These are phyloP conservation scores for Rhinocladiella similis DNA, from an alignment of 2,329 filamentous ascomycete species.

Conservation along the genomic window DNA sequence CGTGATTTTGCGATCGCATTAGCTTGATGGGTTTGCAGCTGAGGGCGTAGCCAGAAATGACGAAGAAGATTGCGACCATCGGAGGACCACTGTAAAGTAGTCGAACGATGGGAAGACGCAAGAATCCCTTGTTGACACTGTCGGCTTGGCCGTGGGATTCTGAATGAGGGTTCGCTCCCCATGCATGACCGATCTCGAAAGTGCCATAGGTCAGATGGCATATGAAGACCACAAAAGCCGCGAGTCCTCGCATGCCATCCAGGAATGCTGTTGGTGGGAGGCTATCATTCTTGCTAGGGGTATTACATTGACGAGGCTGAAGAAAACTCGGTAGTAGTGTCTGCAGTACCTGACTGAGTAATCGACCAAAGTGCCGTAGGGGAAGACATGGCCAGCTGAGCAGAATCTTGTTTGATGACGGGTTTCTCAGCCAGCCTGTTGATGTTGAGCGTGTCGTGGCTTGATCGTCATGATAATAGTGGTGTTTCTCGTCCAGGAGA, in stretches of 20 bases:
- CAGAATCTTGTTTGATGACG: neutral
- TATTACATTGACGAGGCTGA: constrained; percentile 10
- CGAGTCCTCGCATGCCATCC: constrained; percentile 46
- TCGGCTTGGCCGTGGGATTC: constrained; percentile 1
- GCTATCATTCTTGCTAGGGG: constrained; percentile 2
- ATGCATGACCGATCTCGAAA: constrained; percentile 24
- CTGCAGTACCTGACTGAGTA: constrained; percentile 4
- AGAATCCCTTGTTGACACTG: constrained; percentile 9
- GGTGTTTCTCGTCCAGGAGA: constrained; percentile 14
- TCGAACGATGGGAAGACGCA: constrained; percentile 25
- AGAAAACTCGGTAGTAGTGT: constrained; percentile 19
- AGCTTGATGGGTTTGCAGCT: constrained; percentile 44
- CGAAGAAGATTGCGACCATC: constrained; percentile 48
- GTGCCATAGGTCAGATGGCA: constrained; percentile 27
- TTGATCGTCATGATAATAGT: constrained; percentile 4
- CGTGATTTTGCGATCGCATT: constrained; percentile 37
- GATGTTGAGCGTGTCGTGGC: neutral
- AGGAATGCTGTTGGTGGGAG: constrained; percentile 30
- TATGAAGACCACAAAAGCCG: constrained; percentile 32
- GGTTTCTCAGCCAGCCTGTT: neutral
- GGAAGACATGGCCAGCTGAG: constrained; percentile 9
- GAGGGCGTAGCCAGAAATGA: constrained; percentile 51
- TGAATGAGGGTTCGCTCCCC: constrained; percentile 21
- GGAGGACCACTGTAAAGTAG: constrained; percentile 28
- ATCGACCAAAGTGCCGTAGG: constrained; percentile 6